phyloP scores from a whole-genome alignment of 139 green algal species.

The Picochlorum sp. region DNA sequence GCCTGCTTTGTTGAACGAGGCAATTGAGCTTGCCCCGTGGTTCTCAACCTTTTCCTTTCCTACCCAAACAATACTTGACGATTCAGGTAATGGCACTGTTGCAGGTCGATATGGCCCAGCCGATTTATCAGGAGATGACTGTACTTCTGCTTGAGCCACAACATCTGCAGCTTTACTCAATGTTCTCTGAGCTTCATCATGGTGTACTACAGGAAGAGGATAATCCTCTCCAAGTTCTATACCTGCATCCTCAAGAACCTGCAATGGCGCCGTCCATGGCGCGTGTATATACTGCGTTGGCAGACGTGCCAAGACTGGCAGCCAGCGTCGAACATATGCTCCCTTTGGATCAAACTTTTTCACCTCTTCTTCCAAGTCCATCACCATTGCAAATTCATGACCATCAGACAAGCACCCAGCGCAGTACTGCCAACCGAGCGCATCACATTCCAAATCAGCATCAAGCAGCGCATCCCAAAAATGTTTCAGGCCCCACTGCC shows the following conservation, averaged over 20 bases:
- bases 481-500: conserved; percentile 94
- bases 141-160: conserved; percentile 18
- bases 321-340: conserved; percentile 80
- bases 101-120: background rate
- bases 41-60: background rate
- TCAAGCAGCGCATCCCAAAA: conserved; percentile 89
- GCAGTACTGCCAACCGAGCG: conserved; percentile 75
- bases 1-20: background rate
- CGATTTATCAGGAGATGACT: background rate
- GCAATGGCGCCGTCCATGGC: conserved; percentile 60
- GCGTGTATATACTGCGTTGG: conserved; percentile 62
- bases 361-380: conserved; percentile 58
- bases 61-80: background rate
- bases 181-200: conserved; percentile 20
- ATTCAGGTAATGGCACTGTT: background rate
- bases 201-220: conserved; percentile 49
- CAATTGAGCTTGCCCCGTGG: background rate
- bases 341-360: conserved; percentile 70
- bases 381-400: conserved; percentile 49
- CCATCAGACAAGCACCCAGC: conserved; percentile 47
- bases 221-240: conserved; percentile 59
- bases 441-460: conserved; percentile 84
- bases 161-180: conserved; percentile 19
- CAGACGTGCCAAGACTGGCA: conserved; percentile 72
- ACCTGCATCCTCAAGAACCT: conserved; percentile 44